Conservation (phyloP, 2,329 filamentous ascomycete genomes). For the Dothideomycetes sp. region DNA sequence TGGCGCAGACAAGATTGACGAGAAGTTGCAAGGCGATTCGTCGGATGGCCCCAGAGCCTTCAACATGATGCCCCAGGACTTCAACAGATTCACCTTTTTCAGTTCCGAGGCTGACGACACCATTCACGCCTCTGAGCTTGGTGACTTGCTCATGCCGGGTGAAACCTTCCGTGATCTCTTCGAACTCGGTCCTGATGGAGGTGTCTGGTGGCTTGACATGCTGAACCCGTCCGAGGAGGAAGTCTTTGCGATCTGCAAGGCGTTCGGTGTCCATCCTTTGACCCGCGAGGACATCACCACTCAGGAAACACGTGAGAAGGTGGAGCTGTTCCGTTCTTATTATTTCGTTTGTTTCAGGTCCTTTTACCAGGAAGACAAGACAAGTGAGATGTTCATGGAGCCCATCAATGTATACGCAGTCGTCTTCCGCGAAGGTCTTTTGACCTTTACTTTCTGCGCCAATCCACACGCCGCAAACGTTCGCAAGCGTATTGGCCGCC, state of each 20-base stretch:
- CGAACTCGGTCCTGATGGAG: slow-evolving; percentile 55
- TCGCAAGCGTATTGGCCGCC: slow-evolving; percentile 76
- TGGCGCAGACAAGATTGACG: slow-evolving; percentile 22
- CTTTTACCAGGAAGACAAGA: slow-evolving; percentile 73
- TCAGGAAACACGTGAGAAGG: slow-evolving; percentile 94
- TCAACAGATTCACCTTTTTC: slow-evolving; percentile 90
- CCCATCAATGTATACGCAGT: slow-evolving; percentile 95
- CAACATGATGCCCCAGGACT: slow-evolving; percentile 18
- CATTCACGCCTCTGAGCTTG: slow-evolving; percentile 80
- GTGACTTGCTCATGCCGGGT: slow-evolving; percentile 77
- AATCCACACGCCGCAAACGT: slow-evolving; percentile 84
- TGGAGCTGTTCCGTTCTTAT: slow-evolving; percentile 93
- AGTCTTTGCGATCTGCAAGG: slow-evolving; percentile 76
- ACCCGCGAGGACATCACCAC: slow-evolving; percentile 94
- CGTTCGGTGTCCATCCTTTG: slow-evolving; percentile 89
- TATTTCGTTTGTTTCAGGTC: slow-evolving; percentile 98
- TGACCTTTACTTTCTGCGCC: slow-evolving; percentile 87
- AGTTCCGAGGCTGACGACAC: slow-evolving; percentile 90
- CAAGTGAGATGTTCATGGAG: slow-evolving; percentile 73
- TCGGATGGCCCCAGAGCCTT: no score
- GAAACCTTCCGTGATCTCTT: slow-evolving; percentile 87
- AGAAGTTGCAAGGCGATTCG: slow-evolving; percentile 24
- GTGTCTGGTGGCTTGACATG: slow-evolving; percentile 98
- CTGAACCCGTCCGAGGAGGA: slow-evolving; percentile 84
- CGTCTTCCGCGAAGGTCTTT: slow-evolving; percentile 86